Base-by-base conservation (phyloP, 1,284 basidiomycete genomes). In the Schizophyllum amplum region DNA sequence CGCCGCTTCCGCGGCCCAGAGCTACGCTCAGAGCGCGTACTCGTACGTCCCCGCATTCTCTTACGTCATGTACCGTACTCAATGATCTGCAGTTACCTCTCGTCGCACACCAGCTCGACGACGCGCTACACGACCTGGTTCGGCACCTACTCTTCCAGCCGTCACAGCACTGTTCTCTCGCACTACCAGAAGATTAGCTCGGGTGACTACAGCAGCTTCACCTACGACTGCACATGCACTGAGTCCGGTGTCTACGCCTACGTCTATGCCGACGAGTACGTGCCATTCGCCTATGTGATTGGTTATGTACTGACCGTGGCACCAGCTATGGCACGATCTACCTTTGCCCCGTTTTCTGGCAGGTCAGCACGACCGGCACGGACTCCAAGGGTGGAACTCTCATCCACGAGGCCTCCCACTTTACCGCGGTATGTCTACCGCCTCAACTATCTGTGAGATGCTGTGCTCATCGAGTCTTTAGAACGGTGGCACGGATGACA, bases 101-200 rank as follows among this genome's bases (percentile, higher is more conserved):
- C 47, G 59, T 62, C 33, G 33, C 33, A 42, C 24, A 72, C 70
- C 47, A 59, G 72, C 4, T 57, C 70, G 21, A 72, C 75, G 7
- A 59, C 71, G 7, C 74, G 78, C 52, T 79, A 70, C 62, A 72
- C 67, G 17, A 77, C 76, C 23, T 81, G 77, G 78, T 81, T 81
- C 68, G 77, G 79, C 54, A 64, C 74, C 17, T 78, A 71, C 67
- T 73, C 70, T 17, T 55, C 64, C 48, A 52, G 69, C 20, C 72
- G 70, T 55, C 72, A 76, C 65, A 66, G 60, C 59, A 76, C 71
- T 23, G 69, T 78, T 55, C 57, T 60, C n/a, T 67, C 64, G 58
- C 77, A 79, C 65, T 80, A 64, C 71, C 61, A 60, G 11, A 66
- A 66, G 49, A 71, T 78, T 57, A 69, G 58, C 62, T 52, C 65